Evolutionary conservation across 2,329 filamentous ascomycete genomes (phyloP).

Genomic region (Mollisiaceae sp.): DNA sequence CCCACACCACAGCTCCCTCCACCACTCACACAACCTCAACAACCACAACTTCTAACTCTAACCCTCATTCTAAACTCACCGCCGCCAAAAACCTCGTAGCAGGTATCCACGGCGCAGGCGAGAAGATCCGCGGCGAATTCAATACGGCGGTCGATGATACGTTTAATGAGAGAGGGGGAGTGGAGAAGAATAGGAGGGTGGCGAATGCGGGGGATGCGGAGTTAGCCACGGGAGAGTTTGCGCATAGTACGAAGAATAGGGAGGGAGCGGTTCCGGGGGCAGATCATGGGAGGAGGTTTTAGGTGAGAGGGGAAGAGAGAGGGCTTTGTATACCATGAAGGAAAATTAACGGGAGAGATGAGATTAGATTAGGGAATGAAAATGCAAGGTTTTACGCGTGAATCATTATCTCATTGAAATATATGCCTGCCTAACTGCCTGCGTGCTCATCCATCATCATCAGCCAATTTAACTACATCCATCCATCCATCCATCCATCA

Average conservation of each 20-base stretch:
- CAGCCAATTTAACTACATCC: background rate
- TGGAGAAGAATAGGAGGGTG: constrained; percentile 31
- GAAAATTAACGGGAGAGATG: background rate
- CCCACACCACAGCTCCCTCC: no score
- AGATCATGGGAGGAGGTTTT: constrained; percentile 20
- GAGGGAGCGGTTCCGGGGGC: constrained; percentile 31
- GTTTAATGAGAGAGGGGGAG: constrained; percentile 26
- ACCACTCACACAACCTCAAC: background rate
- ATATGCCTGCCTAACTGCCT: constrained; percentile 6
- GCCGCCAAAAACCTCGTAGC: constrained; percentile 26
- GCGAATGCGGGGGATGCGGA: constrained; percentile 29
- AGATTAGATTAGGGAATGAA: background rate
- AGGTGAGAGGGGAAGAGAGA: background rate
- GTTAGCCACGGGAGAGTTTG: constrained; percentile 31
- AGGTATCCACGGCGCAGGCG: constrained; percentile 29
- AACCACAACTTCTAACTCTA: no score
- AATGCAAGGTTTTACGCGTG: background rate
- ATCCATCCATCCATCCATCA: background rate
- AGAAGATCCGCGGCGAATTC: constrained; percentile 31
- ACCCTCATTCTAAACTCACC: no score
- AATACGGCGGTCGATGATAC: constrained; percentile 28
- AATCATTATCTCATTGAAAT: constrained; percentile 8
- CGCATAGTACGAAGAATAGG: constrained; percentile 30
- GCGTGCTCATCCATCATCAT: background rate
- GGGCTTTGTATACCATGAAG: background rate